Conservation (phyloP, 1,284 basidiomycete species). For the Moesziomyces antarcticus region DNA sequence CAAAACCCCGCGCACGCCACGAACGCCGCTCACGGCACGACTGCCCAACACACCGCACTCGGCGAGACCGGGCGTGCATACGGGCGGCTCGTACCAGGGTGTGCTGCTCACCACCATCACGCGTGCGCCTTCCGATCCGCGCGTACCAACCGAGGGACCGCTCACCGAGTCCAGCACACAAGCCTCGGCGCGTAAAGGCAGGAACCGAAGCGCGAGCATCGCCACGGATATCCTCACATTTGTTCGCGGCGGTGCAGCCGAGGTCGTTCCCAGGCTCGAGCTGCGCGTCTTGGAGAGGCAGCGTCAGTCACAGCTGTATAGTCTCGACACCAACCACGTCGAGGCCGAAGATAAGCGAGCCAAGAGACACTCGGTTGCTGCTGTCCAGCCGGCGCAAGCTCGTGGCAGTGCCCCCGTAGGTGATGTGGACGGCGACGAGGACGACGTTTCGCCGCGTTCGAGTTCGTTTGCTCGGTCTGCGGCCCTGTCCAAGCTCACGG, state of each 20-base stretch:
- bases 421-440: neutral
- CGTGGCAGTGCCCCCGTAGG: neutral
- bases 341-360: neutral
- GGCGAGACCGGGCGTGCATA: neutral
- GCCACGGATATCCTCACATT: constrained; percentile 21
- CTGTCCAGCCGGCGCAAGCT: constrained; percentile 1
- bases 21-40: constrained; percentile 15
- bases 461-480: constrained; percentile 7
- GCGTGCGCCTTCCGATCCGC: constrained; percentile 5
- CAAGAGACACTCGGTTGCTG: constrained; percentile 14
- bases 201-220: constrained; percentile 23
- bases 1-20: constrained; percentile 2
- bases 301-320: constrained; percentile 14
- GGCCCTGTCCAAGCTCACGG: constrained; percentile 14
- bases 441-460: constrained; percentile 12
- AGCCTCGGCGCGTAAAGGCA: neutral
- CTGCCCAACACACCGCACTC: constrained; percentile 13
- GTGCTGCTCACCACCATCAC: constrained; percentile 33
- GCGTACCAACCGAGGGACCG: neutral
- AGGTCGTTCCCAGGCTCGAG: constrained; percentile 29
- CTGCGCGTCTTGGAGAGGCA: constrained; percentile 24
- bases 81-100: constrained; percentile 22
- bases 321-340: neutral
- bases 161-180: neutral
- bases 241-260: constrained; percentile 24